Base-by-base conservation (phyloP, 2,329 filamentous ascomycete genomes). In the Phialophora verrucosa region DNA sequence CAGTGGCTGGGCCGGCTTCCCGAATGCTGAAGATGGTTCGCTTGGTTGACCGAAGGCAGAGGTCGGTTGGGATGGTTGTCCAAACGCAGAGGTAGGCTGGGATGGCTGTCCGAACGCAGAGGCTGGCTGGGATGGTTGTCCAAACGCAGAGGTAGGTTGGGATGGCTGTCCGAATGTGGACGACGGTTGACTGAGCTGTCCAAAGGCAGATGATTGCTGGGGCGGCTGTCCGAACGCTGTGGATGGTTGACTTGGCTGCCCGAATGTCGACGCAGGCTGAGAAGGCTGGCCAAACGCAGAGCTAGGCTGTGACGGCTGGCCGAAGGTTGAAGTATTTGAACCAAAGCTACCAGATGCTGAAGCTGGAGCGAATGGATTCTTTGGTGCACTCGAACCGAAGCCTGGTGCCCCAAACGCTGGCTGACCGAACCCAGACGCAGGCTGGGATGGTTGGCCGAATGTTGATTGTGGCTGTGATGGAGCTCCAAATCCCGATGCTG, bases 351-450 rank as follows among this genome's bases (percentile, higher is more conserved):
- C 63, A 62, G 60, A 51, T 54, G 63, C 64, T 50, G 61, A 57
- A 31, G 73, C 64, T 64, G 72, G 67, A 6, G 75, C 71, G 64
- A 82, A 81, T 6, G 78, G 76, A 59, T 74, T 77, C 38, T 65
- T 71, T 25, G 54, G 53, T 4, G 63, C 63, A 44, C 14, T 64
- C 53, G 73, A 72, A 12, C 73, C 76, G 65, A 79, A 80, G n/a
- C 73, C 69, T 31, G 73, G 71, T 23, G 78, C 76, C 7, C 74
- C 69, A 55, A 73, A 69, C 50, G 69, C 73, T 42, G 78, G 76
- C 38, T 79, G 76, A 42, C 78, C 79, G 62, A 82, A 78, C 23
- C 73, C 71, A 12, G 73, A 69, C 2, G 69, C 62, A 6, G 78
- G 66, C 32, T 76, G 69, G 29, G 75, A 67, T 23, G 75, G 71